Evolutionary conservation across 2,329 filamentous ascomycete species (phyloP).

Genomic region (Fusarium anguioides): DNA sequence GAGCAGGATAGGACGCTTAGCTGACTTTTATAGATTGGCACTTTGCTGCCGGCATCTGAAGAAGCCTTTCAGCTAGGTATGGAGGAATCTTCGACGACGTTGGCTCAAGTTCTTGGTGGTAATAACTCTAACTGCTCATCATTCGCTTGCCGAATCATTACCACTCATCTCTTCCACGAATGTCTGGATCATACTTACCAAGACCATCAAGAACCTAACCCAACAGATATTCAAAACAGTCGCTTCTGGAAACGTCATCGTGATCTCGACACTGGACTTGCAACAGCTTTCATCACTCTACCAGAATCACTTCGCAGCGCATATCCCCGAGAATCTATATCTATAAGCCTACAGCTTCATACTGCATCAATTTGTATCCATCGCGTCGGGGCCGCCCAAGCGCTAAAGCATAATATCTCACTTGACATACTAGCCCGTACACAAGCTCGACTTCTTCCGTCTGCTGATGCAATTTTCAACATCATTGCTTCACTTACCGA

Average conservation of each 20-base stretch:
- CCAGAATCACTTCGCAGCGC: constrained; percentile 78
- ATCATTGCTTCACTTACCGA: constrained; percentile 70
- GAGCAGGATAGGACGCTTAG: accelerated
- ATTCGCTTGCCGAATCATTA: constrained; percentile 75
- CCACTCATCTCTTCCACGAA: constrained; percentile 80
- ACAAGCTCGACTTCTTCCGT: constrained; percentile 76
- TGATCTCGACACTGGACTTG: constrained; percentile 78
- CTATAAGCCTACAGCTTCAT: constrained; percentile 86
- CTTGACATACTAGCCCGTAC: constrained; percentile 53
- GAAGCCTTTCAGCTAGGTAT: constrained; percentile 75
- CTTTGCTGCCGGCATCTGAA: constrained; percentile 79
- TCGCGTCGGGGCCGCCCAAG: constrained; percentile 81
- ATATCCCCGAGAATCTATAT: constrained; percentile 75
- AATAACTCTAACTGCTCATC: constrained; percentile 64
- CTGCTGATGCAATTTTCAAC: constrained; percentile 82
- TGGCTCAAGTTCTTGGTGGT: constrained; percentile 71
- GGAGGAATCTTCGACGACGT: constrained; percentile 67
- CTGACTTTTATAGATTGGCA: constrained; percentile 66
- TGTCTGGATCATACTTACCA: constrained; percentile 77
- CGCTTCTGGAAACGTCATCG: constrained; percentile 86
- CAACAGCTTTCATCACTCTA: constrained; percentile 78
- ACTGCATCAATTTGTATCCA: constrained; percentile 87
- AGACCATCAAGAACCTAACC: constrained; percentile 71
- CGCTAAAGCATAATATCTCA: constrained; percentile 53
- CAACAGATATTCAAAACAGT: constrained; percentile 48